Evolutionary conservation across 768 basidiomycete genomes (phyloP), one percentile per base, ranked within the genome.

Genomic region (Gymnopilus junonius): DNA sequence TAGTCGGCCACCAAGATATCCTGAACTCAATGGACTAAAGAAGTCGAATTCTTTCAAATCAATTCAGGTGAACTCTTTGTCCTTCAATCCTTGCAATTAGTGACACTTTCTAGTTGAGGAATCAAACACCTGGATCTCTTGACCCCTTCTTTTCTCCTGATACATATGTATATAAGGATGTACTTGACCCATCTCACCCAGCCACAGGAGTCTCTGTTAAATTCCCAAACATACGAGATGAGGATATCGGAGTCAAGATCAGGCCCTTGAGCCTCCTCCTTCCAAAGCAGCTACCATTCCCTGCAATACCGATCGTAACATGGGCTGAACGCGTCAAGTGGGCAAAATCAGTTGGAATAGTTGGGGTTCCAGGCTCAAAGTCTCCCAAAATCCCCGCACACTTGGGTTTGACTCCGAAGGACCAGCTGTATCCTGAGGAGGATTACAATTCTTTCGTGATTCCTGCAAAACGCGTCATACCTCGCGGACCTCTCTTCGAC

Each of bases 81-180:
- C 48, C 11, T 10, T 10, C 27, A 17, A 50, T 27, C 21, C 23
- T 14, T 23, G 8, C 23, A 6, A 17, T n/a, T 17, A 32, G 11
- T 20, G 35, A 12, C 32, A 8, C 20, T 17, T 31, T 39, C 6
- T 51, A 84, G 83, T 82, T 79, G 67, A 76, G 74, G 25, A 69
- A 74, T 40, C 80, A 81, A 58, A 80, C 76, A 4, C 82, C 80
- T 0, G 83, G 82, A 8, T 72, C 75, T 17, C 56, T 69, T 14
- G 58, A 61, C 12, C 54, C 67, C 0, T 53, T 75, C 27, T 54
- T 71, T 45, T 23, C 40, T 55, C 8, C 8, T 10, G 40, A 42
- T 7, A 45, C 32, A 25, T 17, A 25, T 34, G n/a, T 21, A 17
- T 32, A 37, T 40, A 43, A 56, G 4, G 4, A 14, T 40, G 27